phyloP scores from a whole-genome alignment of 768 basidiomycete genomes.

The Hygrophorus russula region DNA sequence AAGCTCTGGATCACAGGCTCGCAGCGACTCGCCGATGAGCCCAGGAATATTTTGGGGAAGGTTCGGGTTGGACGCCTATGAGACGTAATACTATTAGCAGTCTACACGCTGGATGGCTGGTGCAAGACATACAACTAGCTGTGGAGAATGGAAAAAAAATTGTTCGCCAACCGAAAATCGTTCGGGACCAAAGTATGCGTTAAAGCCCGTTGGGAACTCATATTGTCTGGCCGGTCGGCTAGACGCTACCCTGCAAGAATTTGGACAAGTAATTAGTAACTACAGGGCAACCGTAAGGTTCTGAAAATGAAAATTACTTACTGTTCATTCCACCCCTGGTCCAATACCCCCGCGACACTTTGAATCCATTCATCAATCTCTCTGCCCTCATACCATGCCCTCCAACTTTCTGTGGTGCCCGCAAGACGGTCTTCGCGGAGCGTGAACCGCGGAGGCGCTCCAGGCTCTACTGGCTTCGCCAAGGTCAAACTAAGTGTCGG shows the following conservation, averaged over 20 bases:
- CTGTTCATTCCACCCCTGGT: conserved; percentile 87
- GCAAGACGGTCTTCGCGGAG: conserved; percentile 66
- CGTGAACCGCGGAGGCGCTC: conserved; percentile 49
- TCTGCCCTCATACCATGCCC: conserved; percentile 60
- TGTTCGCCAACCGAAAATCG: conserved; percentile 81
- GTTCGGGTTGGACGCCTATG: conserved; percentile 43
- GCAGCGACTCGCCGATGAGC: conserved; percentile 68
- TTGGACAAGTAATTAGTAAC: not conserved
- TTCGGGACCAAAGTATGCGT: conserved; percentile 70
- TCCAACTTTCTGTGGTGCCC: conserved; percentile 76
- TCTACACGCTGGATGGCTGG: not conserved
- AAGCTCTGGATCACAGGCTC: conserved; percentile 84
- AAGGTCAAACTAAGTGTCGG: conserved; percentile 5
- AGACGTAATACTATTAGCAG: not conserved
- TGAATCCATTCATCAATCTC: conserved; percentile 96
- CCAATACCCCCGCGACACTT: conserved; percentile 74
- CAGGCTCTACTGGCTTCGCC: conserved; percentile 62
- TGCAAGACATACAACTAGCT: conserved; percentile 32
- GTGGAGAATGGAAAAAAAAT: conserved; percentile 66
- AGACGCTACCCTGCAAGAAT: conserved; percentile 39
- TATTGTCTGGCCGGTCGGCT: conserved; percentile 56
- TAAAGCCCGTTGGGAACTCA: conserved; percentile 95
- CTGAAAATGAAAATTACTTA: conserved; percentile 21
- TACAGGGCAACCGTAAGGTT: not conserved
- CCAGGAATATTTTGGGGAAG: conserved; percentile 67